These are phyloP conservation scores for Fusarium sp. DNA, from an alignment of 2,329 filamentous ascomycete genomes.

Conservation along the genomic window DNA sequence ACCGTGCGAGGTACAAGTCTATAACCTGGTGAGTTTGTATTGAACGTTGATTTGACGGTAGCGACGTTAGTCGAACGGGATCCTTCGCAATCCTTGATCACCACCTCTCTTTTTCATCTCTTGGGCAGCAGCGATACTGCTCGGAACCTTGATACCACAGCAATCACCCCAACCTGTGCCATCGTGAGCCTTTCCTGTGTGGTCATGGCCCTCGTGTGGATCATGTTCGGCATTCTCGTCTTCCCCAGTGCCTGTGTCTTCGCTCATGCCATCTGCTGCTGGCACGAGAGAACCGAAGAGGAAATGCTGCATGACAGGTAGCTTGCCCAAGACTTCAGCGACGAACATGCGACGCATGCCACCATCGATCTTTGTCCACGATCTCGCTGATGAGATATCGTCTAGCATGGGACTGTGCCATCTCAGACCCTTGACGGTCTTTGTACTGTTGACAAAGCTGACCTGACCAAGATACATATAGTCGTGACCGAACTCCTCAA, in stretches of 20 bases:
- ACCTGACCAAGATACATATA: constrained; percentile 95
- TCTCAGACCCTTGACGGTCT: constrained; percentile 91
- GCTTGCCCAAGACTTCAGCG: constrained; percentile 88
- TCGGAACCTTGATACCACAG: constrained; percentile 97
- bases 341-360: constrained; percentile 98
- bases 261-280: constrained; percentile 83
- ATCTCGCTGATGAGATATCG: constrained; percentile 91
- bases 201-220: constrained; percentile 69
- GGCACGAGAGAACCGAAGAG: constrained; percentile 88
- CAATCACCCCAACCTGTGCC: constrained; percentile 90
- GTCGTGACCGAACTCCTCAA: constrained; percentile 86
- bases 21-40: background rate
- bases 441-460: constrained; percentile 92
- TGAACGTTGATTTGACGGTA: constrained; percentile 4
- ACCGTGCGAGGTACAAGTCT: background rate
- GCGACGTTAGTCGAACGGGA: constrained; percentile 79
- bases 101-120: constrained; percentile 82
- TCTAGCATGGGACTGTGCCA: constrained; percentile 99
- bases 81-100: constrained; percentile 71
- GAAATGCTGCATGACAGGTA: constrained; percentile 99
- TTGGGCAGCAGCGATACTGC: constrained; percentile 88
- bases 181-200: constrained; percentile 71
- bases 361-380: constrained; percentile 90
- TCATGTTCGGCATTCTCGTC: constrained; percentile 61
- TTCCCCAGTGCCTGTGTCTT: constrained; percentile 62